phyloP scores from a whole-genome alignment of 495 filamentous ascomycete species.

The Podospora sp. region DNA sequence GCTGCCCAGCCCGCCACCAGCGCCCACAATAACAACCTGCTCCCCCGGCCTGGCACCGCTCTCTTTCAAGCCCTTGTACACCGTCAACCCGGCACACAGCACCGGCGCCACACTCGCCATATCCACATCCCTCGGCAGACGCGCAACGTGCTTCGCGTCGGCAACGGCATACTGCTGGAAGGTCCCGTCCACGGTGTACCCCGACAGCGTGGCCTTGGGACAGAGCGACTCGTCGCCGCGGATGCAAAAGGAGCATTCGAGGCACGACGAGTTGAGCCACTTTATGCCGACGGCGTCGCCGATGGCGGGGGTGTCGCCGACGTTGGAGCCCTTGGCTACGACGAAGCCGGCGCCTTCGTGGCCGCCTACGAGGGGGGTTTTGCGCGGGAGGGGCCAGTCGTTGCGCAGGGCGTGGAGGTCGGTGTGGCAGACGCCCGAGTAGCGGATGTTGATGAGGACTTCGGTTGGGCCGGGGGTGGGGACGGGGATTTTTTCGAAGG shows the following conservation, averaged over 20 bases:
- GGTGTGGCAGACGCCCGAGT: conserved; percentile 89
- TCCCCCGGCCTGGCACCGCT: conserved; percentile 73
- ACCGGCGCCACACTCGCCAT: conserved; percentile 78
- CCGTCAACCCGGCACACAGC: conserved; percentile 87
- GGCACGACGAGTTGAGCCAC: conserved; percentile 84
- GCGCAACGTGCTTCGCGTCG: conserved; percentile 76
- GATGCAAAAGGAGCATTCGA: conserved; percentile 76
- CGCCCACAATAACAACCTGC: conserved; percentile 83
- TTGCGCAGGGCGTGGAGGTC: conserved; percentile 80
- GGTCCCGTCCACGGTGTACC: conserved; percentile 85
- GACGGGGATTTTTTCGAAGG: conserved; percentile 77
- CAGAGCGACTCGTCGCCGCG: conserved; percentile 69
- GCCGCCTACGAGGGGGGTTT: conserved; percentile 83
- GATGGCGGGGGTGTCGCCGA: conserved; percentile 60
- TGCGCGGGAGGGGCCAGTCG: conserved; percentile 79
- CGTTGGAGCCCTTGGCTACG: conserved; percentile 72
- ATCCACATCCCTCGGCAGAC: conserved; percentile 69
- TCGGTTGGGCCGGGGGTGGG: conserved; percentile 76
- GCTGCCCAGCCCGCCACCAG: conserved; percentile 82
- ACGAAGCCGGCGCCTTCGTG: conserved; percentile 88
- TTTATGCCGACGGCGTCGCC: conserved; percentile 84
- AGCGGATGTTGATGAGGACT: conserved; percentile 84
- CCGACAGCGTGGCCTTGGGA: conserved; percentile 67
- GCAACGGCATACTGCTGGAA: conserved; percentile 90
- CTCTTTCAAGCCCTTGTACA: conserved; percentile 92